Conservation (phyloP, 1,284 basidiomycete genomes). For the Trichosporon inkin region DNA sequence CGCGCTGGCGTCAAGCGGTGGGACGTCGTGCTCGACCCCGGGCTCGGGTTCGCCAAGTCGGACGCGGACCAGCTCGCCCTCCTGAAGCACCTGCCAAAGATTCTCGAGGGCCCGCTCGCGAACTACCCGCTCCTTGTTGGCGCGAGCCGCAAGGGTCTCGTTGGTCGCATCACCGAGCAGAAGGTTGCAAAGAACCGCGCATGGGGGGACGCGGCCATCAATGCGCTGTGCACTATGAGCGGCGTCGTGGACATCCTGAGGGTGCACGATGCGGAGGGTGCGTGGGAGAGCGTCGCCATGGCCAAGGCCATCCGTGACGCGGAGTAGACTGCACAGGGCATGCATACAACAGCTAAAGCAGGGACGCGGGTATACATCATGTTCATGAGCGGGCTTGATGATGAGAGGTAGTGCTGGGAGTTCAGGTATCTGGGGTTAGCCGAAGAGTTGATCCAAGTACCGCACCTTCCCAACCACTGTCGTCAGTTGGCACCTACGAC, state of each 20-base stretch:
- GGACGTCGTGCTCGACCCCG: constrained; percentile 89
- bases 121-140: constrained; percentile 71
- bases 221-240: constrained; percentile 70
- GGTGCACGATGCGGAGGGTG: constrained; percentile 75
- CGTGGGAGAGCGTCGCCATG: constrained; percentile 60
- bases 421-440: neutral
- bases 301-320: constrained; percentile 52
- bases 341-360: constrained; percentile 1
- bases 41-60: constrained; percentile 91
- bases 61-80: constrained; percentile 69
- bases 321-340: constrained; percentile 6
- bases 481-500: neutral
- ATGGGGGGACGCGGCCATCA: constrained; percentile 77
- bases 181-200: constrained; percentile 60
- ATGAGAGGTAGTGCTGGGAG: too few species aligned
- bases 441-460: neutral
- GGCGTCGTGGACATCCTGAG: constrained; percentile 66
- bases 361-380: neutral
- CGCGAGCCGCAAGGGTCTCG: constrained; percentile 74
- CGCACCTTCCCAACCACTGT: constrained; percentile 39
- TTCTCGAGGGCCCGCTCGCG: constrained; percentile 50
- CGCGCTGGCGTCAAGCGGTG: constrained; percentile 76
- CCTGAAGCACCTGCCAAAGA: constrained; percentile 56
- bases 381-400: neutral
- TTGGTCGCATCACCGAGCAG: constrained; percentile 59